Base-by-base conservation (phyloP, 1,284 basidiomycete species). In the Golubevia pallescens region DNA sequence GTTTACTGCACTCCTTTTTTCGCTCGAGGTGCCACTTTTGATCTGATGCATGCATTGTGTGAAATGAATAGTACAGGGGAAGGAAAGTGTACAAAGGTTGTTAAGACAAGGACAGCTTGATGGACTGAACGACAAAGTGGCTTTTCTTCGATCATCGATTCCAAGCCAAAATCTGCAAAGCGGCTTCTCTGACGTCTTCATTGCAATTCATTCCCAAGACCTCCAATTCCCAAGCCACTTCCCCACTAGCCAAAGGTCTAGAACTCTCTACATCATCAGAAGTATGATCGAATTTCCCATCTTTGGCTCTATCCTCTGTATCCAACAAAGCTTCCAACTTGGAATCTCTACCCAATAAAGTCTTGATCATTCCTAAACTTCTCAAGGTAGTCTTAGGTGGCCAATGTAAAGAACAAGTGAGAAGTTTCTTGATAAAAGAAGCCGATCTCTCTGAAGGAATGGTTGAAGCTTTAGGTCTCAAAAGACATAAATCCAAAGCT, bases 401-500 rank as follows among this genome's bases (percentile, higher is more conserved):
- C 90, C 94, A 93, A 78, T 92, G 90, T 57, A 97, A 87, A 13
- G 91, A 90, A 24, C 91, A 91, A 58, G 89, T 90, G 28, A 94
- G 88, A 53, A 99, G 88, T 24, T 97, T 92, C 87, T 98, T 98
- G 63, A 92, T 89, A 85, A 99, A 98, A 1, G 95, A 93, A 20
- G 94, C 93, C 23, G 91, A 89, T 70, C 94, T 91, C 88, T 91
- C 92, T 14, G 93, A 89, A 1, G 94, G 90, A 86, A 71, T 86
- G 71, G 52, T 89, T 81, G 65, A 86, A 8, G 62, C 69, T 86
- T 48, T 89, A 75, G 88, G 88, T 59, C 88, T 88, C 77, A 89
- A 90, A 87, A 97, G 95, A 55, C 91, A 90, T 63, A 93, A 89
- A 66, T 90, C 88, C 60, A 98, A 88, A 53, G 93, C 92, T 62